These are phyloP conservation scores for Laguncularia racemosa DNA, from an alignment of 345 rosid genomes.

Conservation along the genomic window DNA sequence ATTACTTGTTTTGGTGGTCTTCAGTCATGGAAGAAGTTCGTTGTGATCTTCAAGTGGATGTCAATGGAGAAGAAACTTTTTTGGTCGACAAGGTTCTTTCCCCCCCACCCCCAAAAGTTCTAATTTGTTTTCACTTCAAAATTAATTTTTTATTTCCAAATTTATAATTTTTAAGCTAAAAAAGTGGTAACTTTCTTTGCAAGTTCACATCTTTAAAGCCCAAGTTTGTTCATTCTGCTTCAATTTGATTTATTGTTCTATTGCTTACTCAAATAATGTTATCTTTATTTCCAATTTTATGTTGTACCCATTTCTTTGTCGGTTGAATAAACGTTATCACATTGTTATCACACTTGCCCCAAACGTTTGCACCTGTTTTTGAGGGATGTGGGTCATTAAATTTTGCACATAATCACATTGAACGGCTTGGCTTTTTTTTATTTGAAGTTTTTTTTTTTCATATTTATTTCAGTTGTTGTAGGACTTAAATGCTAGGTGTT, in stretches of 20 bases:
- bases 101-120: background rate
- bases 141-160: background rate
- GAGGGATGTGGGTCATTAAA: constrained; percentile 23
- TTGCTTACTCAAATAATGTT: background rate
- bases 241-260: background rate
- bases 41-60: constrained; percentile 90
- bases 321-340: too few relatives aligned
- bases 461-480: constrained; percentile 19
- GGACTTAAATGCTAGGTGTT: background rate
- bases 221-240: background rate
- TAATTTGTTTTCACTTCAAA: too few relatives aligned
- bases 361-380: constrained; percentile 25
- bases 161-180: background rate
- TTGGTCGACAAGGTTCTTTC: constrained; percentile 63
- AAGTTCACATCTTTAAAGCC: background rate
- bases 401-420: constrained; percentile 3
- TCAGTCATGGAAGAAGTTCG: constrained; percentile 45
- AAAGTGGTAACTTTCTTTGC: background rate
- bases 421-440: background rate
- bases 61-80: constrained; percentile 86
- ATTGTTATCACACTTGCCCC: background rate
- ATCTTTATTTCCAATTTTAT: background rate
- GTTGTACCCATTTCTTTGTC: constrained; percentile 1
- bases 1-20: constrained; percentile 15
- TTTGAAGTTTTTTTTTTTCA: constrained; percentile 6